Base-by-base conservation (phyloP, 805 yeast species). In the Cyberlindnera mrakii region DNA sequence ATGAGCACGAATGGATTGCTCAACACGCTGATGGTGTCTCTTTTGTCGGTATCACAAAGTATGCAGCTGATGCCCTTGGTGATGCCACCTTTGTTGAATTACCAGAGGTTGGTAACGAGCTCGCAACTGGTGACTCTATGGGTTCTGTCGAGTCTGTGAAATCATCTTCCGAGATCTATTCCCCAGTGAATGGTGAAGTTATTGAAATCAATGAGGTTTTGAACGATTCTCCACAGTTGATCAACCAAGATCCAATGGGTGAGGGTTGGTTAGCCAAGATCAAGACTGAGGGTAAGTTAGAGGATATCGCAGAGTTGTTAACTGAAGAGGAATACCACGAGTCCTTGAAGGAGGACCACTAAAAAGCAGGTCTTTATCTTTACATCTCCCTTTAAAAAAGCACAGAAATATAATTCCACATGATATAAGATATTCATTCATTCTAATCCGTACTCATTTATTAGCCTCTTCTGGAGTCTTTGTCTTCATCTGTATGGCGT, bases 141-240 rank as follows among this genome's bases (percentile, higher is more conserved):
- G 97, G 97, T 6, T 85, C 96, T 29, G 95, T 93, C 33, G 99
- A 93, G 67, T 78, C 89, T 35, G 99, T 93, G 57, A 93, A 93
- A 68, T 78, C 90, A 37, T 97, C 99, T 23, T 77, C 87, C 51
- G 99, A 93, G 60, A 83, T 93, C 49, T 91, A 90, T 66, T 70
- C 89, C 16, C 99, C 99, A 40, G 84, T 88, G 25, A 66, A 73
- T 14, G 96, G 96, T 39, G 82, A 75, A 52, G 71, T 93, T 31
- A 48, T 80, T 39, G 96, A 80, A 52, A 77, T 79, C 51, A 93
- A 93, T 67, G 74, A 69, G 31, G 63, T 59, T 19, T 73, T 93
- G 53, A 82, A 77, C 49, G 77, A 75, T 40, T 68, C 73, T 47
- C 97, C 99, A 30, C 80, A 79, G 45, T 69, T 88, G 55, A 78